Evolutionary conservation across 805 yeast species (phyloP).

Genomic region (Ogataea trehaloabstinens): DNA sequence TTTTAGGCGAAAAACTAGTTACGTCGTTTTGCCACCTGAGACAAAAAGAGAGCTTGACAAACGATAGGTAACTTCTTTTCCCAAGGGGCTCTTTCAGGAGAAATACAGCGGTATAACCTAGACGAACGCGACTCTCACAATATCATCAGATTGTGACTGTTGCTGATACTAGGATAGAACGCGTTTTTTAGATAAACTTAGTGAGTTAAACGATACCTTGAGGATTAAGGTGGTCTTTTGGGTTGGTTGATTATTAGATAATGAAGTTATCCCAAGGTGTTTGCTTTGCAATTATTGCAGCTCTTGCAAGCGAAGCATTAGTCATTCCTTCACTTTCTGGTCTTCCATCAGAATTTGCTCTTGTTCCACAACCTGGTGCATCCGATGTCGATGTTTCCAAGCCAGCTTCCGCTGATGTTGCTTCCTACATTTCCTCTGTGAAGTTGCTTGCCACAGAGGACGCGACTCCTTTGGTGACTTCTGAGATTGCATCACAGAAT

Average conservation of each 20-base stretch:
- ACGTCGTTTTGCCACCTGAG: conserved; percentile 1
- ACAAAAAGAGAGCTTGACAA: no score
- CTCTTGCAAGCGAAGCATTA: conserved; percentile 45
- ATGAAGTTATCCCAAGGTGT: conserved; percentile 21
- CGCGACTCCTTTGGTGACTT: conserved; percentile 47
- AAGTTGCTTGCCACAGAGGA: conserved; percentile 19
- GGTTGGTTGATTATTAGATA: no score
- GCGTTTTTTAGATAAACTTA: no score
- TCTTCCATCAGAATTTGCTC: conserved; percentile 17
- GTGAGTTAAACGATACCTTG: no score
- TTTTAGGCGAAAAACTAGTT: background rate
- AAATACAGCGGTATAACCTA: no score
- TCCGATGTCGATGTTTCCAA: conserved; percentile 1
- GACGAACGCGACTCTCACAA: no score
- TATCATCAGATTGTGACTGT: no score
- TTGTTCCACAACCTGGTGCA: conserved; percentile 8
- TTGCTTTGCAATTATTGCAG: conserved; percentile 25
- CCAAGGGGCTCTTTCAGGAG: no score
- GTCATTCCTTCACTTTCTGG: conserved; percentile 50
- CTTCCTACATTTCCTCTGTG: conserved; percentile 17
- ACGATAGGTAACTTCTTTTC: no score
- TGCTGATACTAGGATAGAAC: no score
- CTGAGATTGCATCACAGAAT: conserved; percentile 42
- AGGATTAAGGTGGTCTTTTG: no score
- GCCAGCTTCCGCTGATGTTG: conserved; percentile 12